Conservation (phyloP, 140 eudicot species). For the Oenanthe javanica region DNA sequence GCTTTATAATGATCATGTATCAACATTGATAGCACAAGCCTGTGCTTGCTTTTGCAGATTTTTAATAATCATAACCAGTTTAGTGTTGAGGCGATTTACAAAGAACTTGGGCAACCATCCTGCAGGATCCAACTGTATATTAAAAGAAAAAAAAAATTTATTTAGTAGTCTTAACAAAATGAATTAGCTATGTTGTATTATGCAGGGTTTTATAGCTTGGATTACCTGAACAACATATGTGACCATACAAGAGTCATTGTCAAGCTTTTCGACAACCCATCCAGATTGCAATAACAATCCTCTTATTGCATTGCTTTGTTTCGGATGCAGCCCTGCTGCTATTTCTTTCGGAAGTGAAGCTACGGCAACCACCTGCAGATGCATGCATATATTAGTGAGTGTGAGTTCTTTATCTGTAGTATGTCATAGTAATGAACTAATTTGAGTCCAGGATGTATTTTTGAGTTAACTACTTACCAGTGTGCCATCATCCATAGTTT, state of each 20-base stretch:
- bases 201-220: not conserved
- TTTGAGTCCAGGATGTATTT: not conserved
- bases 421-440: not conserved
- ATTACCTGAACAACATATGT: conserved; percentile 94
- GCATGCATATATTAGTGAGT: not conserved
- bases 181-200: not conserved
- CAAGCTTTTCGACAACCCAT: conserved; percentile 96
- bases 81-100: conserved; percentile 92
- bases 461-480: conserved; percentile 30
- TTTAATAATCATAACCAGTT: conserved; percentile 92
- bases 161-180: not conserved
- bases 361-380: conserved; percentile 82
- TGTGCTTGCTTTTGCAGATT: conserved; percentile 81
- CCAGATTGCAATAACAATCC: conserved; percentile 86
- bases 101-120: conserved; percentile 99
- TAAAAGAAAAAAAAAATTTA: not conserved
- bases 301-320: conserved; percentile 73
- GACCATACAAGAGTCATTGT: conserved; percentile 82
- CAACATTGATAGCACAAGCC: conserved; percentile 39
- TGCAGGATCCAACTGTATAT: conserved; percentile 86
- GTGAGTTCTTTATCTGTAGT: not conserved
- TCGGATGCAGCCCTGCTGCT: conserved; percentile 90
- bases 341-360: conserved; percentile 96
- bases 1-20: not conserved
- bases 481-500: conserved; percentile 95